Conservation (phyloP, 306 rosid genomes). For the Cucumis melo region DNA sequence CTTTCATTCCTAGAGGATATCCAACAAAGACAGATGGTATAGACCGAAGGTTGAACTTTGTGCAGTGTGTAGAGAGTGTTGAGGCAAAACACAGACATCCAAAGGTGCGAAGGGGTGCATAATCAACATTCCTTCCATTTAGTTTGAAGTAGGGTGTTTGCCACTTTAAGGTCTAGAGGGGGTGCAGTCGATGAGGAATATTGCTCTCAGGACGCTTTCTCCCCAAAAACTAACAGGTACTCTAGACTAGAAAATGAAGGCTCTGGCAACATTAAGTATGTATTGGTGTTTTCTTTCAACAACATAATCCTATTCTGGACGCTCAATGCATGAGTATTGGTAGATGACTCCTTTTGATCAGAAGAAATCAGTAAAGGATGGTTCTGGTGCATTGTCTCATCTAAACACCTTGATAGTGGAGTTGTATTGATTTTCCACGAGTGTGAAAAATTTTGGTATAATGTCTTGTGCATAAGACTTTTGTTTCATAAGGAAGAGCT, state of each 20-base stretch:
- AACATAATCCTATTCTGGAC: background rate
- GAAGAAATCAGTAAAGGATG: too few species aligned
- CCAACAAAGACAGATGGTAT: too few species aligned
- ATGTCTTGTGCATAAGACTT: too few species aligned
- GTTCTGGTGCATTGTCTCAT: background rate
- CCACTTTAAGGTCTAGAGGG: too few species aligned
- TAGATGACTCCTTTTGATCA: background rate
- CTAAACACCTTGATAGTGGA: rapidly evolving
- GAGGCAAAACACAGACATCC: too few species aligned
- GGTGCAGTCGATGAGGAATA: too few species aligned
- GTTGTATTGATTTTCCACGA: background rate
- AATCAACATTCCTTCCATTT: too few species aligned
- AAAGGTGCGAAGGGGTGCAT: too few species aligned
- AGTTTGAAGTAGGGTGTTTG: too few species aligned
- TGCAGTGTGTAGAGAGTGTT: too few species aligned
- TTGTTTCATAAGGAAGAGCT: rapidly evolving
- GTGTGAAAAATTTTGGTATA: rapidly evolving
- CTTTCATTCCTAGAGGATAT: too few species aligned
- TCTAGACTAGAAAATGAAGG: background rate
- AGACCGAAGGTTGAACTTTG: too few species aligned
- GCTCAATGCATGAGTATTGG: background rate
- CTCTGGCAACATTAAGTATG: background rate
- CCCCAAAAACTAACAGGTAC: background rate
- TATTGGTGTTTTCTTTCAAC: background rate
- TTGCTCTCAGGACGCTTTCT: background rate